Evolutionary conservation across 2,329 filamentous ascomycete species (phyloP).

Genomic region (Dryadomyces quercus-mongolicae): DNA sequence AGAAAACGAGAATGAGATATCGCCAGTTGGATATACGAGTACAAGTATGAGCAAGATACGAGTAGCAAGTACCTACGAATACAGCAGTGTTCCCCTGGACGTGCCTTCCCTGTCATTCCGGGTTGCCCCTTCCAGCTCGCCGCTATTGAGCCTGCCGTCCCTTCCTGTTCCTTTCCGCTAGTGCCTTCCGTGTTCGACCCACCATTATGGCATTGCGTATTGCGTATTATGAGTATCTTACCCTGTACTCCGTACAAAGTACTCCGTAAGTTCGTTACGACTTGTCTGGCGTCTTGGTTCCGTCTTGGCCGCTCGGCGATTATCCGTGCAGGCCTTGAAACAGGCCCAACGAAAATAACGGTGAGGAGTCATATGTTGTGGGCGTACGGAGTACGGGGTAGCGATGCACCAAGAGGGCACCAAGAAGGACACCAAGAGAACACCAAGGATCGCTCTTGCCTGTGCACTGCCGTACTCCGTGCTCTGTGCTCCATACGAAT

Average conservation of each 20-base stretch:
- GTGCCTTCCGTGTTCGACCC: constrained; percentile 7
- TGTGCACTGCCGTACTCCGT: no score
- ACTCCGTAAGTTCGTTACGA: no score
- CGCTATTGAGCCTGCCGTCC: not conserved
- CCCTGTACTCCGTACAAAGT: not conserved
- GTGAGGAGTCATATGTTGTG: not conserved
- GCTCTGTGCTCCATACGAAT: no score
- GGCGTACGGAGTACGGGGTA: not conserved
- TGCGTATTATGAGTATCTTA: not conserved
- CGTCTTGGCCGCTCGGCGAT: no score
- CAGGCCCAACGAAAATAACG: not conserved
- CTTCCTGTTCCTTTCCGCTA: not conserved
- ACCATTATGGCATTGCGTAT: not conserved
- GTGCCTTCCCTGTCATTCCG: not conserved
- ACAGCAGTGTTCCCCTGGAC: not conserved
- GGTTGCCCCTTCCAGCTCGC: not conserved
- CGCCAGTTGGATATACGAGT: not conserved
- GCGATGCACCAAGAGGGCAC: no score
- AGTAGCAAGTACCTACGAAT: not conserved
- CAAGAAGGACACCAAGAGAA: no score
- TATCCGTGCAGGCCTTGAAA: not conserved
- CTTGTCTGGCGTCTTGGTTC: no score
- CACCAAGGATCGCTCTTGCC: not conserved
- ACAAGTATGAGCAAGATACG: no score
- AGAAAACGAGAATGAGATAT: not conserved